Evolutionary conservation across 768 basidiomycete genomes (phyloP).

Genomic region (Rhizopogon roseolus): DNA sequence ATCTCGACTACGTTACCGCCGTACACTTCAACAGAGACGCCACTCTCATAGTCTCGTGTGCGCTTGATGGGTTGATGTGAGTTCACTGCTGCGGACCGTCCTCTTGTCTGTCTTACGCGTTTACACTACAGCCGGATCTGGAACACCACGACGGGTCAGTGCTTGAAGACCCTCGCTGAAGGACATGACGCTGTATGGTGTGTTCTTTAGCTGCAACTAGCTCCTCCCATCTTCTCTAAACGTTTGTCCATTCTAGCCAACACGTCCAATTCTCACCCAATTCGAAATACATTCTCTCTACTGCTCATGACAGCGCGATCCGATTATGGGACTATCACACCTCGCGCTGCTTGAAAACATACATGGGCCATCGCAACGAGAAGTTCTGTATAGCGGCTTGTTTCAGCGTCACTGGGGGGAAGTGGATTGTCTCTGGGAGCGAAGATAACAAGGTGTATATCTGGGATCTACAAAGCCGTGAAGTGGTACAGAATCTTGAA

Average conservation of each 20-base stretch:
- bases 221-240: not conserved
- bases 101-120: not conserved
- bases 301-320: conserved; percentile 89
- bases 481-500: conserved; percentile 75
- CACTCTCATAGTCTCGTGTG: conserved; percentile 85
- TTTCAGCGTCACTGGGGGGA: conserved; percentile 81
- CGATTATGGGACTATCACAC: conserved; percentile 95
- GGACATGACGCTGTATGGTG: conserved; percentile 83
- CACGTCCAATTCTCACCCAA: conserved; percentile 95
- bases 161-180: conserved; percentile 92
- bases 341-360: conserved; percentile 86
- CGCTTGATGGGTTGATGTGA: conserved; percentile 92
- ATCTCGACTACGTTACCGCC: conserved; percentile 91
- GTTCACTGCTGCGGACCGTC: conserved; percentile 22
- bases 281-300: conserved; percentile 90
- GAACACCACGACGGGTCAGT: conserved; percentile 90
- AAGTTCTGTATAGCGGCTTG: conserved; percentile 83
- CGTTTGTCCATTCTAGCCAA: conserved; percentile 44
- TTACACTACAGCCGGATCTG: conserved; percentile 81
- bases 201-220: no score
- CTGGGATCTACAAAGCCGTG: conserved; percentile 88
- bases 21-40: conserved; percentile 94
- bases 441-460: conserved; percentile 89
- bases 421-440: conserved; percentile 88
- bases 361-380: conserved; percentile 75